Evolutionary conservation across 164 flowering plant genomes (phyloP).

Genomic region (Macadamia integrifolia): DNA sequence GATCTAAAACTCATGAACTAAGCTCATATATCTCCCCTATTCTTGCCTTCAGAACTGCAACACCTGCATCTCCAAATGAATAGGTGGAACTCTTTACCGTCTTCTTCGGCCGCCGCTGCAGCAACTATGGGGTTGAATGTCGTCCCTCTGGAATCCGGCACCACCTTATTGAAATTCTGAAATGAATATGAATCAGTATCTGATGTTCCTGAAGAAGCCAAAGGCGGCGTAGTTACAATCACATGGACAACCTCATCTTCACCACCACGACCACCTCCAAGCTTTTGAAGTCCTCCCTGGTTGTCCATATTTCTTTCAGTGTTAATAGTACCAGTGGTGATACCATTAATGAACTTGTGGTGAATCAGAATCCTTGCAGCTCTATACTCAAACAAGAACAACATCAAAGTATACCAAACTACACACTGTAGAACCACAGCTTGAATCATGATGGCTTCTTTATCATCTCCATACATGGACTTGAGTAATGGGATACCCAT

Average conservation of each 20-base stretch:
- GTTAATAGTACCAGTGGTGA: conserved; percentile 5
- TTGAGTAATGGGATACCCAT: conserved; percentile 38
- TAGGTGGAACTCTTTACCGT: conserved; percentile 26
- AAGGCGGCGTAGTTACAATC: conserved; percentile 12
- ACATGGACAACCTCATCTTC: conserved; percentile 18
- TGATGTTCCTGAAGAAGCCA: conserved; percentile 3
- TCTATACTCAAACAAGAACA: conserved; percentile 38
- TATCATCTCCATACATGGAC: conserved; percentile 36
- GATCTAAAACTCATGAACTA: neutral
- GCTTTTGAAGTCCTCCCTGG: neutral
- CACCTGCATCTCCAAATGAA: conserved; percentile 28
- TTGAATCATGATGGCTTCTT: conserved; percentile 30
- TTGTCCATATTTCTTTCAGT: conserved; percentile 2
- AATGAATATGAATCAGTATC: conserved; percentile 11
- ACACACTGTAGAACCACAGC: conserved; percentile 33
- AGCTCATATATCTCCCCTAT: neutral
- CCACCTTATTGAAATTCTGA: conserved; percentile 15
- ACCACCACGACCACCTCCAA: neutral
- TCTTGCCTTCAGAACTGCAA: conserved; percentile 25
- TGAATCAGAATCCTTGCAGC: conserved; percentile 24
- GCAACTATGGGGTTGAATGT: conserved; percentile 4
- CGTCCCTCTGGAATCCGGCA: conserved; percentile 18
- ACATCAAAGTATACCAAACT: conserved; percentile 32
- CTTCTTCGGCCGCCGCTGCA: conserved; percentile 10
- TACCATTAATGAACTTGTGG: conserved; percentile 9